Percentiles rank a stretch among this genome's conserved stretches.
Conservation (phyloP, 345 rosid species). For the Lagerstroemia speciosa region DNA sequence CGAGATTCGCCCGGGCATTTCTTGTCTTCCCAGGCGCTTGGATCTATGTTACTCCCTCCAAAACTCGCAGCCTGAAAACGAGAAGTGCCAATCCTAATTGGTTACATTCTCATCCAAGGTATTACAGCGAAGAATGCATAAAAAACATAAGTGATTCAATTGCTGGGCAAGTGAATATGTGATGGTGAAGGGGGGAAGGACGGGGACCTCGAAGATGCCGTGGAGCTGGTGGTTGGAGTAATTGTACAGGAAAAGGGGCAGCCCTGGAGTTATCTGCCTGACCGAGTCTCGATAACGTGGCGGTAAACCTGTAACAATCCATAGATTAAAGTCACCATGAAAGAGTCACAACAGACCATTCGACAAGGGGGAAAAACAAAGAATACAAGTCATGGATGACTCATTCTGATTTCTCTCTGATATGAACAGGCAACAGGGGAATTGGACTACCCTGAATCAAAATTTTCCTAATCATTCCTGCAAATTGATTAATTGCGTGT, state of each 20-base stretch:
- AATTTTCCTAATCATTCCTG: no score
- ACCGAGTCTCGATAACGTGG: constrained; percentile 94
- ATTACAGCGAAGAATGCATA: no score
- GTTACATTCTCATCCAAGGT: neutral
- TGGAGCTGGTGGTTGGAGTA: constrained; percentile 98
- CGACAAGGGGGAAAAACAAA: no score
- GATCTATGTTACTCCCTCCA: constrained; percentile 21
- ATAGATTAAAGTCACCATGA: neutral
- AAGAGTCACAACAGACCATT: neutral
- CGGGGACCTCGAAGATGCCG: constrained; percentile 76
- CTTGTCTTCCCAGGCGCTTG: constrained; percentile 22
- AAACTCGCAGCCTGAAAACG: constrained; percentile 15
- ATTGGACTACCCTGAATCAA: no score
- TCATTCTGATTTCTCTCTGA: no score
- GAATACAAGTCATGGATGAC: no score
- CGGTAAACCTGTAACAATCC: constrained; percentile 51
- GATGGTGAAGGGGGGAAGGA: no score
- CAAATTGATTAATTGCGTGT: no score
- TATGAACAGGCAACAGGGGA: neutral
- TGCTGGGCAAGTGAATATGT: neutral
- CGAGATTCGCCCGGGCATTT: constrained; percentile 17
- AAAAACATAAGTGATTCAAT: neutral
- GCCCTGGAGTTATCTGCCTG: constrained; percentile 91
- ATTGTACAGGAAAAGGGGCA: constrained; percentile 96
- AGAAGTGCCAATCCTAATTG: neutral